A percentile compares a stretch with the other conserved stretches of the same genome.
Evolutionary conservation across 305 asterid genomes (phyloP).

Genomic region (Caryopteris hybrid): DNA sequence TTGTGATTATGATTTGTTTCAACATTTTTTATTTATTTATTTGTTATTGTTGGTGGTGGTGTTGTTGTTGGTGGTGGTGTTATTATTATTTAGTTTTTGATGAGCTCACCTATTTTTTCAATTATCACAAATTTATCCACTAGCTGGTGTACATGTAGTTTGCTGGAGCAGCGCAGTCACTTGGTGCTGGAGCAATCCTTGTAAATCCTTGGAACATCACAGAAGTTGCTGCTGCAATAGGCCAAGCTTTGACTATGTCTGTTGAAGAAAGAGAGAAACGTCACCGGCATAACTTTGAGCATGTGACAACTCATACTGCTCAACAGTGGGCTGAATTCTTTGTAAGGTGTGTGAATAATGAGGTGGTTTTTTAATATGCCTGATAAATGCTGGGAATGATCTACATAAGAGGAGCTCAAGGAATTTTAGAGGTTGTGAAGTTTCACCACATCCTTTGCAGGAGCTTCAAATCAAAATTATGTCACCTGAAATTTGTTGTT

Average conservation of each 20-base stretch:
- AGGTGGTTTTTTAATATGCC: conserved; percentile 7
- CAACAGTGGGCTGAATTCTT: conserved; percentile 96
- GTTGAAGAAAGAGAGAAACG: conserved; percentile 85
- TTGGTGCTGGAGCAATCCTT: conserved; percentile 96
- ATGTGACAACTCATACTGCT: conserved; percentile 89
- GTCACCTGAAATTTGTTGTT: neutral
- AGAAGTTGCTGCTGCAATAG: conserved; percentile 84
- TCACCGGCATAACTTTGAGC: conserved; percentile 68
- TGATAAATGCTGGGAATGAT: conserved; percentile 7
- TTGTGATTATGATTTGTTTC: neutral
- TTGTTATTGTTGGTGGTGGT: no score
- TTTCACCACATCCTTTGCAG: neutral
- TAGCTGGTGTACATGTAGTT: conserved; percentile 42
- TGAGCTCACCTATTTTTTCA: neutral
- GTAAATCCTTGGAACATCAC: conserved; percentile 95
- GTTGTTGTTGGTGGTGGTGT: no score
- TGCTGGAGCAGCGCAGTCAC: conserved; percentile 98
- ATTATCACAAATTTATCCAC: neutral
- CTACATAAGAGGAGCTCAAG: neutral
- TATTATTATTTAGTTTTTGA: neutral
- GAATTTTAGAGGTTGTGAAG: conserved; percentile 16
- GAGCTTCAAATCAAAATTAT: neutral
- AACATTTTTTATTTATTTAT: neutral
- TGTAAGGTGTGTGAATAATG: conserved; percentile 59
- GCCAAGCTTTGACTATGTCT: conserved; percentile 70